Base-by-base conservation (phyloP, 2,329 filamentous ascomycete genomes). In the Beauveria brongniartii region DNA sequence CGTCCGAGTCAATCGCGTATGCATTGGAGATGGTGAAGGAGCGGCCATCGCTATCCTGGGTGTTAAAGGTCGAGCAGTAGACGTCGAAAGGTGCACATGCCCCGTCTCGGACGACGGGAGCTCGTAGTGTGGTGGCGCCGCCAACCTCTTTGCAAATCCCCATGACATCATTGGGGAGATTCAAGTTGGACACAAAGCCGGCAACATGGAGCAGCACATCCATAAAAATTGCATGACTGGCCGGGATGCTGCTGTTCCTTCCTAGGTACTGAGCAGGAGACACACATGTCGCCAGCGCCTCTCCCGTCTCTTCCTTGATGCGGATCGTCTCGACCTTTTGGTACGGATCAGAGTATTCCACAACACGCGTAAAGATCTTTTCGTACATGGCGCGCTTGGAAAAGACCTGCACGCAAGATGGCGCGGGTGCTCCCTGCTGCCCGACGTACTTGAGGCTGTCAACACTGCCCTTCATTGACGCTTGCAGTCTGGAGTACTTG, bases 151-250 rank as follows among this genome's bases (percentile, higher is more conserved):
- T 52, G 30, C 70, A 72, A 50, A 72, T 72, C 34, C 68, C 69
- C 18, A 67, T 69, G 6, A 67, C 64, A 28, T 69, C 67, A 3
- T 68, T 53, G 10, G 61, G 56, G 16, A 69, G 67, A 20, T 66
- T 66, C 12, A 63, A 61, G 52, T 72, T 72, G 22, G 70, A 70
- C 6, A 71, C 64, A 59, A 71, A 72, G 3, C 70, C 70, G 1
- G 70, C 68, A 2, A 69, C 67, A 50, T 72, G 70, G 0, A 72
- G 68, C 16, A 72, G 62, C 3, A 68, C 71, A 48, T 72, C 70
- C 18, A 68, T 65, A 55, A 72, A 68, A 3, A 66, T 64, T 5
- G 68, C 69, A 14, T 67, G 64, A 41, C 64, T 65, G 26, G 50
- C 50, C 5, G 30, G 50, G 26, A 30, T 52, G 18, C 7, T 52